Base-by-base conservation (phyloP, 2,329 filamentous ascomycete genomes). In the Colletotrichum sp. region DNA sequence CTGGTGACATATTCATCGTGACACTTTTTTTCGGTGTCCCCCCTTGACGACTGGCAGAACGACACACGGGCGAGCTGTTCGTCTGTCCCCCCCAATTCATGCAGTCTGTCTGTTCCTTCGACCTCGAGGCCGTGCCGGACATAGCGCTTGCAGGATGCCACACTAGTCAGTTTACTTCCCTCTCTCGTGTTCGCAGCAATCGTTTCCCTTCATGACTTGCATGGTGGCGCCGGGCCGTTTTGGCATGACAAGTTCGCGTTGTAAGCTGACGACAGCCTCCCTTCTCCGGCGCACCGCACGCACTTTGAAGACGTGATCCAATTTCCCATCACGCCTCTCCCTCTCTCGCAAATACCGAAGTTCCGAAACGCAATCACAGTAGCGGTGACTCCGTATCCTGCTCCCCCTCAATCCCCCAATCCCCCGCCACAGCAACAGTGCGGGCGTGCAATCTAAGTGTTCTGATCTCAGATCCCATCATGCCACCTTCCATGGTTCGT, bases 1-100 rank as follows among this genome's bases (percentile, higher is more conserved):
- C 69, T 36, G 72, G 72, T 49, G 62, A 75, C 71, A 71, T 71
- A 34, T 49, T 22, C 67, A 55, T 71, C 49, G 55, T 72, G 62
- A 68, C 55, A 49, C 57, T 30, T 8, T 15, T 49, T 22, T 32
- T 55, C 25, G 62, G 55, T 30, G 62, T 67, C 22, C 69, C 25
- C 15, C 32, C 16, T 32, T 13, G 34, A 72, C 9, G 57, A 61
- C 25, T 25, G 25, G 19, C 29, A 63, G 22, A 27, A 25, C 13
- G 13, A 64, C 61, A 27, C 61, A 15, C 32, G 62, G 62, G 30
- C 22, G 62, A 64, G 15, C 34, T 27, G 22, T 62, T 52, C 57
- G 8, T 70, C 32, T 34, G 29, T n/a, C 34, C 15, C 32, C 25
- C 36, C n/a, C 27, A 25, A 25, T 22, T 62, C 15, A 61, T 49